Base-by-base conservation (phyloP, 2,329 filamentous ascomycete genomes). In the Plenodomus biglobosus region DNA sequence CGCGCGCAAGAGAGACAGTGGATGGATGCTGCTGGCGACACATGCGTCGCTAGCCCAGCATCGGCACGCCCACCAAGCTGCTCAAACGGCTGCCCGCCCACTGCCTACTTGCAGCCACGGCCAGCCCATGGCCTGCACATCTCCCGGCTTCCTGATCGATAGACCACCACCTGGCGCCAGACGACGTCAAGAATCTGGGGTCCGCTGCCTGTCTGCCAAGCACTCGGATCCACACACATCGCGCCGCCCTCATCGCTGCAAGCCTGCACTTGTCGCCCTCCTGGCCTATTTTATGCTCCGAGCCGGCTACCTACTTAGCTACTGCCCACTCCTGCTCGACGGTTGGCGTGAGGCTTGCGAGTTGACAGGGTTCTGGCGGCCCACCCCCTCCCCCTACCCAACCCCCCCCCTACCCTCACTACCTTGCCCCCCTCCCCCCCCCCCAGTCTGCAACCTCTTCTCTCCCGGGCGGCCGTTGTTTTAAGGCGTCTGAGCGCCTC, bases 401-500 rank as follows among this genome's bases (percentile, higher is more conserved):
- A 5, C 22, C 22, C 22, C 22, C 22, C 22, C 22, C 56, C n/a
- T n/a, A n/a, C n/a, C n/a, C 53, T 46, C 55, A 58, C 50, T 58
- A 62, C 22, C 22, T 24, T 5, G 5, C 22, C 22, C 22, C 22
- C 22, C 22, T 10, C 22, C 22, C 22, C 22, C 22, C 22, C 22
- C 22, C 22, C 22, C 56, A 53, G 59, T 59, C 59, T 53, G 60
- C 52, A 57, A 63, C 56, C 53, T 57, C 50, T 52, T 55, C 62
- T 61, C 61, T 54, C 64, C 65, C 54, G 61, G 60, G 47, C 55
- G 55, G 40, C 61, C 58, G 55, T 59, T 61, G 59, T 64, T 61
- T 61, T 59, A 59, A 58, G 37, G 55, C 55, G 65, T 66, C 61
- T 64, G 58, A 67, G 65, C 64, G 61, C 58, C 64, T 64, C 67